These are phyloP conservation scores for Xylariaceae sp. DNA, from an alignment of 2,329 filamentous ascomycete genomes.

Conservation along the genomic window DNA sequence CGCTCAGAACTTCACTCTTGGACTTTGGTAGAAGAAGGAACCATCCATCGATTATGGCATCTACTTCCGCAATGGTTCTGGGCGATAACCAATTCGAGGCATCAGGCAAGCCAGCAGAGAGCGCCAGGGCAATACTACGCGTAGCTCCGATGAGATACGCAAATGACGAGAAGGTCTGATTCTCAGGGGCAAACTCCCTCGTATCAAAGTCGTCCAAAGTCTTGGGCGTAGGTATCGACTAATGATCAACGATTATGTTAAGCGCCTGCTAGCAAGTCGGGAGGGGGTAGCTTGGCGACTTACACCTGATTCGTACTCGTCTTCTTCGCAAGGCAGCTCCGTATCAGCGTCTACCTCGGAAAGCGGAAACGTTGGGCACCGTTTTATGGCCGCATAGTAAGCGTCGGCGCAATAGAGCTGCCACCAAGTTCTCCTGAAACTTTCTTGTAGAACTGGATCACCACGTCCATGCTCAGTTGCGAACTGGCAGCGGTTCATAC, in stretches of 20 bases:
- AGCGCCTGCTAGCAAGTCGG: not conserved
- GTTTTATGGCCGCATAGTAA: conserved; percentile 31
- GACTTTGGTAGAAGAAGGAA: conserved; percentile 28
- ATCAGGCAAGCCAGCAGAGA: conserved; percentile 27
- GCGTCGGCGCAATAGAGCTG: conserved; percentile 29
- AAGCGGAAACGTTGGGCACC: conserved; percentile 20
- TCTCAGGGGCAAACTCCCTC: conserved; percentile 28
- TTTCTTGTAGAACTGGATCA: conserved; percentile 23
- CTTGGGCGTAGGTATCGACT: conserved; percentile 30
- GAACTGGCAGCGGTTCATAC: conserved; percentile 23
- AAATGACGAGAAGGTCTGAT: conserved; percentile 29
- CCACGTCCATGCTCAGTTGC: conserved; percentile 19
- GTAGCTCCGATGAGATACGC: conserved; percentile 32
- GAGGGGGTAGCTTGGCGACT: conserved; percentile 5
- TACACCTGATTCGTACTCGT: conserved; percentile 31
- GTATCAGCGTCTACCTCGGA: conserved; percentile 27
- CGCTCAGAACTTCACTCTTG: conserved; percentile 27
- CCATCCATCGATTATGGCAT: conserved; percentile 31
- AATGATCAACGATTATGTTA: not conserved
- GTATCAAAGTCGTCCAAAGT: conserved; percentile 29
- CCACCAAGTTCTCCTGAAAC: conserved; percentile 29
- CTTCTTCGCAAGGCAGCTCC: conserved; percentile 30
- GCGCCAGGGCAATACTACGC: conserved; percentile 26
- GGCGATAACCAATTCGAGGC: conserved; percentile 26
- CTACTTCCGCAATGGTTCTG: conserved; percentile 28